Conservation (phyloP, 495 filamentous ascomycete genomes). For the Jackrogersella minutella region DNA sequence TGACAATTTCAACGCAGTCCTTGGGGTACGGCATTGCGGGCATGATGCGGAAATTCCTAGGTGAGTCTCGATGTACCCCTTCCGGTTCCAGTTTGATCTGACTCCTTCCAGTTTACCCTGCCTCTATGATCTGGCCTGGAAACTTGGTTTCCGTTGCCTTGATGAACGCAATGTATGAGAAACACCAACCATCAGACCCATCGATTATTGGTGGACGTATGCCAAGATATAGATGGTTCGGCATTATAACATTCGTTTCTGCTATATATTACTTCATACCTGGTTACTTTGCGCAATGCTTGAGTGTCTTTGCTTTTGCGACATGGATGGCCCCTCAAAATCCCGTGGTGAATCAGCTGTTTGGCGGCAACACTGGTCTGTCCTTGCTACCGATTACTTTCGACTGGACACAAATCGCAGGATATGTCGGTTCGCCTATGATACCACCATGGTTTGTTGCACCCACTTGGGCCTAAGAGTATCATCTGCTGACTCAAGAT, state of each 20-base stretch:
- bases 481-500: slow-evolving; percentile 2
- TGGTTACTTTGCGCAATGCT: slow-evolving; percentile 64
- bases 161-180: slow-evolving; percentile 76
- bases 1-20: slow-evolving; percentile 74
- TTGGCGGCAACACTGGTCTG: slow-evolving; percentile 70
- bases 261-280: slow-evolving; percentile 70
- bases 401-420: slow-evolving; percentile 71
- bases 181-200: slow-evolving; percentile 54
- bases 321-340: slow-evolving; percentile 70
- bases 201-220: slow-evolving; percentile 63
- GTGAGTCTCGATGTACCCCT: slow-evolving; percentile 32
- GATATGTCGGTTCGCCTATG: slow-evolving; percentile 64
- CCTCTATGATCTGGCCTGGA: slow-evolving; percentile 79
- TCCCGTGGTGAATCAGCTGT: slow-evolving; percentile 73
- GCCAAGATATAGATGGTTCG: slow-evolving; percentile 67
- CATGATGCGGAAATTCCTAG: slow-evolving; percentile 61
- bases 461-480: neutral
- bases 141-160: slow-evolving; percentile 70
- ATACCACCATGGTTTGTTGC: slow-evolving; percentile 63
- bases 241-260: slow-evolving; percentile 56
- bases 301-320: slow-evolving; percentile 67
- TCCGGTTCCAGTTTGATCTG: neutral
- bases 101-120: slow-evolving; percentile 59
- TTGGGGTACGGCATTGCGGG: slow-evolving; percentile 80
- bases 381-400: slow-evolving; percentile 69